phyloP scores from a whole-genome alignment of 768 basidiomycete genomes.

The Neoboletus brunneissimus region DNA sequence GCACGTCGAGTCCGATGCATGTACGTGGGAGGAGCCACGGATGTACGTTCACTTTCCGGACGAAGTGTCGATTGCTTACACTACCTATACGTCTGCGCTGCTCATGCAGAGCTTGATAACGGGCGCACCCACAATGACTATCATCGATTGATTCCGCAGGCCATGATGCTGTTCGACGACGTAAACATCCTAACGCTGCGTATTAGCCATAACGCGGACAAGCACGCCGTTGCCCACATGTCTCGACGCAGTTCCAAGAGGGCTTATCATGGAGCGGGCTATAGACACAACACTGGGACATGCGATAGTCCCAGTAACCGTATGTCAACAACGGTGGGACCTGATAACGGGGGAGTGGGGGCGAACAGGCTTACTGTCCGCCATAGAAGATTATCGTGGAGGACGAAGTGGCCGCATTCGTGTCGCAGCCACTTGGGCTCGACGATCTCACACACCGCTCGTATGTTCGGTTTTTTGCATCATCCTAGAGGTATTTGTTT shows the following conservation, averaged over 20 bases:
- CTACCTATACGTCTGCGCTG: neutral
- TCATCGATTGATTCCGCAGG: neutral
- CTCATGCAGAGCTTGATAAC: neutral
- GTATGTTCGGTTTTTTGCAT: neutral
- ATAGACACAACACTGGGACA: neutral
- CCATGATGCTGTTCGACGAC: slow-evolving; percentile 1
- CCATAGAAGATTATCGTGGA: no score
- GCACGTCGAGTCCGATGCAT: neutral
- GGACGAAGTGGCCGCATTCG: no score
- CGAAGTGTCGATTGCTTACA: neutral
- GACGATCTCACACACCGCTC: no score
- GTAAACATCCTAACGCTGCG: neutral
- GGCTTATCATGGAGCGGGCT: slow-evolving; percentile 3
- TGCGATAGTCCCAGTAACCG: neutral
- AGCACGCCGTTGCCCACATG: neutral
- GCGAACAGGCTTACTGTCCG: no score
- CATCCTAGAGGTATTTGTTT: neutral
- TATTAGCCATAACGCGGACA: neutral
- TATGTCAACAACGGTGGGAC: neutral
- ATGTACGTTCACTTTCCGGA: neutral
- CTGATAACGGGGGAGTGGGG: neutral
- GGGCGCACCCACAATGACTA: slow-evolving; percentile 2
- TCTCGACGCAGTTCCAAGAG: slow-evolving; percentile 1
- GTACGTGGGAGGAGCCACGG: neutral
- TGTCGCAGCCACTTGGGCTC: no score